Percentiles rank a stretch among this genome's conserved stretches.
phyloP scores from a whole-genome alignment of 2,329 filamentous ascomycete species.

The Grosmannia serpens region DNA sequence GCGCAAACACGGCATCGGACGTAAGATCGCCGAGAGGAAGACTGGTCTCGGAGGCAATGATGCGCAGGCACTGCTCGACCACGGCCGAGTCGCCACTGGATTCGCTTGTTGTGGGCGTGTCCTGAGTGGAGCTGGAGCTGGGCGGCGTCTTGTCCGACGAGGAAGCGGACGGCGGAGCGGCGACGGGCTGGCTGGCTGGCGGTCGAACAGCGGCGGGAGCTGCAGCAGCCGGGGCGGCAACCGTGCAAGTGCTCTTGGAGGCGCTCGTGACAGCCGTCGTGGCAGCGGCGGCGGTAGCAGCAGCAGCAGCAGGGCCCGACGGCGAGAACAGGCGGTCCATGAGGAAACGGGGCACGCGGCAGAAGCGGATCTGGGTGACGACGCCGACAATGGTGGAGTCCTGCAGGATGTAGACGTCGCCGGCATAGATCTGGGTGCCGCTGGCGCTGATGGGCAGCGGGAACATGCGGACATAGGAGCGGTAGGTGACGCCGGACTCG shows the following conservation, averaged over 20 bases:
- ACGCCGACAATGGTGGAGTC: conserved; percentile 21
- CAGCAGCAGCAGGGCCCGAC: too few relatives aligned
- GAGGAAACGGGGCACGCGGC: conserved; percentile 14
- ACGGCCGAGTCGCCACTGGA: not conserved
- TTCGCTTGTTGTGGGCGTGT: not conserved
- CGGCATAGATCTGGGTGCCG: conserved; percentile 17
- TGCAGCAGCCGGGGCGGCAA: too few relatives aligned
- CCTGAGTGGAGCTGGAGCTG: too few relatives aligned
- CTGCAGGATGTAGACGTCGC: conserved; percentile 25
- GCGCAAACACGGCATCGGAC: not conserved
- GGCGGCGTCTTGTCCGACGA: too few relatives aligned
- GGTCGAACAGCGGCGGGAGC: too few relatives aligned
- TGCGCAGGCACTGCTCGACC: not conserved
- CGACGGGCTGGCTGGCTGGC: too few relatives aligned
- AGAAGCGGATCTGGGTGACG: conserved; percentile 24
- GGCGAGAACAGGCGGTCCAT: conserved; percentile 14
- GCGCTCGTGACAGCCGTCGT: too few relatives aligned
- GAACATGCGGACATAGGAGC: conserved; percentile 26
- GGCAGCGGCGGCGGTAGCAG: too few relatives aligned
- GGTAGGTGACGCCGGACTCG: conserved; percentile 14
- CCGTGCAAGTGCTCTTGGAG: too few relatives aligned
- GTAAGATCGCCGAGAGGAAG: not conserved
- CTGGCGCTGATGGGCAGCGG: conserved; percentile 1
- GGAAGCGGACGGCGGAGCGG: too few relatives aligned
- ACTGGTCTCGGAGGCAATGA: not conserved